Evolutionary conservation across 192 early-diverging fungal species (phyloP).

Genomic region (Podila horticola): DNA sequence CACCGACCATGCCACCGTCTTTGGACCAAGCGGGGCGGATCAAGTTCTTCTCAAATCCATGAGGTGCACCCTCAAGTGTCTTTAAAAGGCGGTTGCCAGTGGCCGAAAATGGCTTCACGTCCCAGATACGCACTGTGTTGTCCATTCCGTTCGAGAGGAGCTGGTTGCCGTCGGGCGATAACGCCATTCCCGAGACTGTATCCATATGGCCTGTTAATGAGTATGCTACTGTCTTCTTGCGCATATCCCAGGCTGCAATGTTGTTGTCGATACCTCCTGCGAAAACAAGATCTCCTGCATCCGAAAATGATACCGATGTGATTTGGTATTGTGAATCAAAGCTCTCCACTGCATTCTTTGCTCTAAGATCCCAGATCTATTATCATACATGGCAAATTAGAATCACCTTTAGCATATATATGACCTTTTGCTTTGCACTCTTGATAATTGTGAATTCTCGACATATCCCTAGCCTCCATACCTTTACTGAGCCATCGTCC

Average conservation of each 20-base stretch:
- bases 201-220: slow-evolving; percentile 86
- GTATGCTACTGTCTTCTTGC: slow-evolving; percentile 73
- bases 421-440: neutral
- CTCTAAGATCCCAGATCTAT: slow-evolving; percentile 78
- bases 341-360: slow-evolving; percentile 67
- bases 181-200: slow-evolving; percentile 85
- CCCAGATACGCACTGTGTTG: slow-evolving; percentile 96
- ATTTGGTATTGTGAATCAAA: slow-evolving; percentile 74
- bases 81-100: slow-evolving; percentile 78
- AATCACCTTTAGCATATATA: no score
- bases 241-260: slow-evolving; percentile 91
- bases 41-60: slow-evolving; percentile 96
- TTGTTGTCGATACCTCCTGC: slow-evolving; percentile 91
- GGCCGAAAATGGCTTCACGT: slow-evolving; percentile 87
- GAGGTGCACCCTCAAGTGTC: slow-evolving; percentile 89
- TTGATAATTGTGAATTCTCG: neutral
- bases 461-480: slow-evolving; percentile 52
- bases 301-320: slow-evolving; percentile 80
- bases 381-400: neutral
- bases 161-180: slow-evolving; percentile 87
- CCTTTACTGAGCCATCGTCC: slow-evolving; percentile 84
- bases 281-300: slow-evolving; percentile 83
- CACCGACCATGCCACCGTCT: slow-evolving; percentile 85
- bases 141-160: slow-evolving; percentile 93
- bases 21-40: slow-evolving; percentile 90